Evolutionary conservation across 1,284 basidiomycete genomes (phyloP).

Genomic region (Anthracocystis setariae): DNA sequence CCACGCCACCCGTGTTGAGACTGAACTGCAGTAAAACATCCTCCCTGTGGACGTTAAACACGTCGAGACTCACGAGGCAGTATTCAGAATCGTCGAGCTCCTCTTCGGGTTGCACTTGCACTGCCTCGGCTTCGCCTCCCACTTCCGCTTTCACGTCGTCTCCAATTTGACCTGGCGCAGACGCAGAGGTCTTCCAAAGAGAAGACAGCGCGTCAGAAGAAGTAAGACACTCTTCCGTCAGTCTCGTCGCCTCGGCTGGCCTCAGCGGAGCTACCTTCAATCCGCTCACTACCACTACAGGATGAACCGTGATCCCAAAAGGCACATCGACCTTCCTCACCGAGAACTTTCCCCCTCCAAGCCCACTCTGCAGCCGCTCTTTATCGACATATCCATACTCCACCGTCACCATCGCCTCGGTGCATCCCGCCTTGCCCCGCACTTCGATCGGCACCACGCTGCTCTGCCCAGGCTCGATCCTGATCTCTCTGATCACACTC

Average conservation of each 20-base stretch:
- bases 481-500: constrained; percentile 11
- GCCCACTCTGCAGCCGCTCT: constrained; percentile 57
- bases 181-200: constrained; percentile 21
- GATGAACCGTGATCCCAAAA: constrained; percentile 88
- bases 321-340: constrained; percentile 84
- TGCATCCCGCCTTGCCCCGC: constrained; percentile 87
- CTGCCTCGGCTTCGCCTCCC: neutral
- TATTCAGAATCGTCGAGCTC: constrained; percentile 68
- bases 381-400: constrained; percentile 78
- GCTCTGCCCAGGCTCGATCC: constrained; percentile 78
- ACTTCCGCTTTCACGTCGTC: neutral
- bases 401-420: constrained; percentile 79
- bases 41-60: constrained; percentile 83
- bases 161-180: constrained; percentile 62
- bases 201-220: constrained; percentile 20
- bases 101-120: neutral
- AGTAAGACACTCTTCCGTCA: constrained; percentile 69
- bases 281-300: constrained; percentile 80
- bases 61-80: constrained; percentile 86
- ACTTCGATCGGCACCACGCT: constrained; percentile 77
- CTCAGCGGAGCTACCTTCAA: constrained; percentile 38
- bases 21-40: constrained; percentile 87
- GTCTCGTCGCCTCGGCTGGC: constrained; percentile 48
- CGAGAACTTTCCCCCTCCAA: constrained; percentile 74
- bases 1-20: constrained; percentile 69